Evolutionary conservation across 2,329 filamentous ascomycete genomes (phyloP).

Genomic region (Bipolaris gigantea): DNA sequence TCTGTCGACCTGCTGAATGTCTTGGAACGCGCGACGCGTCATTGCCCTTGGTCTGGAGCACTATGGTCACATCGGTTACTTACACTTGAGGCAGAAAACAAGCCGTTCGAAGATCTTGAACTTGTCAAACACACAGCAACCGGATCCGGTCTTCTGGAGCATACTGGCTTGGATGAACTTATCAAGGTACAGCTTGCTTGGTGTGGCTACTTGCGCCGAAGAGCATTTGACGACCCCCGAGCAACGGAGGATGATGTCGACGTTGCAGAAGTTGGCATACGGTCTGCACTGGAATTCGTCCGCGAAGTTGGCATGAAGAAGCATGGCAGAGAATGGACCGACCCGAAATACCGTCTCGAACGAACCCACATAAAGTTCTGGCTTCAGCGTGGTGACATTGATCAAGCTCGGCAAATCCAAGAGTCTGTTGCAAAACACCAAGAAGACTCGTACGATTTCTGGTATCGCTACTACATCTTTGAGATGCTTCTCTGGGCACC

Average conservation of each 20-base stretch:
- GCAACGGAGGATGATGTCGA: constrained; percentile 77
- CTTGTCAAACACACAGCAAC: constrained; percentile 91
- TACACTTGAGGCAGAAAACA: constrained; percentile 75
- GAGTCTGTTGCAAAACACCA: constrained; percentile 69
- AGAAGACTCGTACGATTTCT: constrained; percentile 85
- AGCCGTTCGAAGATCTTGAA: constrained; percentile 79
- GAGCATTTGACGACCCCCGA: constrained; percentile 72
- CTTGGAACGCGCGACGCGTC: constrained; percentile 78
- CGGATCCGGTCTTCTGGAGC: constrained; percentile 79
- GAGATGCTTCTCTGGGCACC: constrained; percentile 75
- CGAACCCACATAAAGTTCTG: constrained; percentile 90
- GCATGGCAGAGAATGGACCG: constrained; percentile 74
- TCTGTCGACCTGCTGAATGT: constrained; percentile 64
- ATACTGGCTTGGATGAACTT: constrained; percentile 82
- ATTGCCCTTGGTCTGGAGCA: constrained; percentile 89
- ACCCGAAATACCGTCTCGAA: constrained; percentile 85
- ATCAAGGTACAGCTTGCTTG: constrained; percentile 91
- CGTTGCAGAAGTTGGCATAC: constrained; percentile 85
- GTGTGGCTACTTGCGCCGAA: constrained; percentile 90
- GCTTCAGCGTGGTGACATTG: constrained; percentile 76
- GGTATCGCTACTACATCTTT: constrained; percentile 89
- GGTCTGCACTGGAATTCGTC: constrained; percentile 83
- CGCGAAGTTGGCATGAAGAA: constrained; percentile 75
- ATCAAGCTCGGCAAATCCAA: constrained; percentile 78
- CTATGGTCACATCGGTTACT: constrained; percentile 91